phyloP scores from a whole-genome alignment of 495 filamentous ascomycete genomes.

The Pyronema domesticum region DNA sequence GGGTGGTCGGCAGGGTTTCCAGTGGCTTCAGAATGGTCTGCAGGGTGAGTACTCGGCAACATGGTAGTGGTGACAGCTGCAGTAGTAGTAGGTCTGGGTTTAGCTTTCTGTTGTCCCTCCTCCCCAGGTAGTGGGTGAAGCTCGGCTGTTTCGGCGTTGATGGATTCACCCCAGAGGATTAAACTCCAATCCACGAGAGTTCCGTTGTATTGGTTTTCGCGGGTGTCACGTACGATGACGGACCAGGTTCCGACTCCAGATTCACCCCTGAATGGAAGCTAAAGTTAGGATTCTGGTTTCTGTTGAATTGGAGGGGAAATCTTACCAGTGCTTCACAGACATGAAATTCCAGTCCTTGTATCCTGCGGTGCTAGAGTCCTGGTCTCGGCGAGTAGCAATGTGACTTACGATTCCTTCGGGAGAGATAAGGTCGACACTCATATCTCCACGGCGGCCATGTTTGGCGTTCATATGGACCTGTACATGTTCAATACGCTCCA shows the following conservation, averaged over 20 bases:
- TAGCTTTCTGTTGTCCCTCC: constrained; percentile 33
- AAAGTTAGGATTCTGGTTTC: background rate
- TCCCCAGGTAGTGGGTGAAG: constrained; percentile 69
- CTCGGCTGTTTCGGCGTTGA: constrained; percentile 50
- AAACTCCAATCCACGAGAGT: constrained; percentile 83
- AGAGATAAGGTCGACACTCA: constrained; percentile 82
- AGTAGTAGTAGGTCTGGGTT: constrained; percentile 22
- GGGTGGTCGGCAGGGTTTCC: constrained; percentile 50
- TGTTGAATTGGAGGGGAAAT: constrained; percentile 1
- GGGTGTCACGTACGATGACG: constrained; percentile 71
- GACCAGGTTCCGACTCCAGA: constrained; percentile 75
- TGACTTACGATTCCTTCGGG: constrained; percentile 68
- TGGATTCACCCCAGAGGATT: constrained; percentile 78
- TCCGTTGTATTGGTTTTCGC: constrained; percentile 56
- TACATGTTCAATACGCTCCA: constrained; percentile 77
- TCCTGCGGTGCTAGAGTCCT: constrained; percentile 46
- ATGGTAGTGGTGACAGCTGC: constrained; percentile 28
- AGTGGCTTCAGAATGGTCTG: constrained; percentile 8
- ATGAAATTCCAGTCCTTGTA: constrained; percentile 98
- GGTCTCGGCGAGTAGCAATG: constrained; percentile 51
- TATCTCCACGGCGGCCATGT: constrained; percentile 69
- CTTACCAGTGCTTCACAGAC: constrained; percentile 90
- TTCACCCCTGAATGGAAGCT: constrained; percentile 52
- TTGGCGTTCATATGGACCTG: constrained; percentile 93
- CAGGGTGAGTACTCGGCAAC: constrained; percentile 10